Percentiles rank a stretch among this genome's conserved stretches.
Evolutionary conservation across 768 basidiomycete genomes (phyloP).

Genomic region (Saitozyma podzolica): DNA sequence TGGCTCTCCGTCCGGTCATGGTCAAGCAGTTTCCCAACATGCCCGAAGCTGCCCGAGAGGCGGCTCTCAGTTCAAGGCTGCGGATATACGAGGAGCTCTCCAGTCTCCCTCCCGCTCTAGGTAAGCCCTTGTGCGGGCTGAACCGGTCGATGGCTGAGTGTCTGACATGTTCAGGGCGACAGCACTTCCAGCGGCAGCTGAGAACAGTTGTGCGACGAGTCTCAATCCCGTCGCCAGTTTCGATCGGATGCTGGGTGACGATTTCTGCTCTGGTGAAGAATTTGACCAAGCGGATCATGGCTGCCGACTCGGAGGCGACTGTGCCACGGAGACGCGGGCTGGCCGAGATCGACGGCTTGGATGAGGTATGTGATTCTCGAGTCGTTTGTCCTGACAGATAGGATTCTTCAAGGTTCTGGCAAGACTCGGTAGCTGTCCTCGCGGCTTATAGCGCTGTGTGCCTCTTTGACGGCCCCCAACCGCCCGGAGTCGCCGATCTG

Average conservation of each 20-base stretch:
- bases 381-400: constrained; percentile 38
- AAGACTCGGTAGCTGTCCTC: constrained; percentile 76
- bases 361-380: constrained; percentile 26
- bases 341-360: constrained; percentile 29
- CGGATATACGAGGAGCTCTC: too few species aligned
- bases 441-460: constrained; percentile 67
- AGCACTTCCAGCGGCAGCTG: constrained; percentile 40
- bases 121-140: too few species aligned
- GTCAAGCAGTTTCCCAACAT: not conserved
- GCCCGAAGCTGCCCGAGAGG: too few species aligned
- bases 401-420: constrained; percentile 80
- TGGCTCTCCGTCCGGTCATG: not conserved
- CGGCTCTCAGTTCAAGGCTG: too few species aligned
- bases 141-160: too few species aligned
- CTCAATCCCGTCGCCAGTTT: constrained; percentile 9
- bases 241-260: constrained; percentile 20
- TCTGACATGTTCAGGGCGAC: constrained; percentile 21
- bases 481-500: constrained; percentile 23
- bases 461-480: constrained; percentile 63
- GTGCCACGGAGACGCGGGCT: constrained; percentile 21
- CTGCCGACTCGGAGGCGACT: constrained; percentile 18
- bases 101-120: too few species aligned
- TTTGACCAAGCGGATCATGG: constrained; percentile 25
- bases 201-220: constrained; percentile 20
- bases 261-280: constrained; percentile 5